These are phyloP conservation scores for Pezizomycotina sp. DNA, from an alignment of 2,329 filamentous ascomycete species.

Conservation along the genomic window DNA sequence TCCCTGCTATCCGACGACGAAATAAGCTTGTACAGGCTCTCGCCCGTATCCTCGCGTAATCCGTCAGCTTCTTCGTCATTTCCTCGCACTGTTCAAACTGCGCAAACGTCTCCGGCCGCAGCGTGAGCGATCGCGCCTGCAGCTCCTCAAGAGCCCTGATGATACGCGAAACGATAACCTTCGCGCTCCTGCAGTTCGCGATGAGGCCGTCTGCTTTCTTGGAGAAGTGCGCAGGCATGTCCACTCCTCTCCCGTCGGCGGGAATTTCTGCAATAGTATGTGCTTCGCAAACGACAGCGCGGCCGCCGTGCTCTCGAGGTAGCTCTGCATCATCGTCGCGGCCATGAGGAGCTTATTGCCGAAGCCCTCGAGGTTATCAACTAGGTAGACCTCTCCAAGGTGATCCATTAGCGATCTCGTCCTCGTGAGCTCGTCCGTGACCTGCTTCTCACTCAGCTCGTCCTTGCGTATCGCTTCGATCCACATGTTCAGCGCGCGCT, in stretches of 20 bases:
- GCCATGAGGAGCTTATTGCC: conserved; percentile 68
- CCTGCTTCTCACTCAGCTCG: conserved; percentile 70
- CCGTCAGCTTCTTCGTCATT: conserved; percentile 47
- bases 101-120: conserved; percentile 49
- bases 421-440: conserved; percentile 53
- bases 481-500: conserved; percentile 73
- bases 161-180: conserved; percentile 67
- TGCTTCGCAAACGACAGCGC: conserved; percentile 46
- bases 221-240: conserved; percentile 48
- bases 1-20: conserved; percentile 50
- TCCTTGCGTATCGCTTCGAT: conserved; percentile 71
- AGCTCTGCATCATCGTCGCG: conserved; percentile 57
- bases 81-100: conserved; percentile 55
- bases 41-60: conserved; percentile 51
- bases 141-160: conserved; percentile 63
- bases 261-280: conserved; percentile 51
- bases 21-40: conserved; percentile 48
- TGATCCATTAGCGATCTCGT: conserved; percentile 79
- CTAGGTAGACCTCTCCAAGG: conserved; percentile 64
- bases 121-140: conserved; percentile 54
- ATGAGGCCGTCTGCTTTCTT: conserved; percentile 56
- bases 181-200: conserved; percentile 61
- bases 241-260: conserved; percentile 41
- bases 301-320: conserved; percentile 60
- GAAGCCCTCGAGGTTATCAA: conserved; percentile 51